Conservation (phyloP, 768 basidiomycete genomes). For the Paxillus rubicundulus region DNA sequence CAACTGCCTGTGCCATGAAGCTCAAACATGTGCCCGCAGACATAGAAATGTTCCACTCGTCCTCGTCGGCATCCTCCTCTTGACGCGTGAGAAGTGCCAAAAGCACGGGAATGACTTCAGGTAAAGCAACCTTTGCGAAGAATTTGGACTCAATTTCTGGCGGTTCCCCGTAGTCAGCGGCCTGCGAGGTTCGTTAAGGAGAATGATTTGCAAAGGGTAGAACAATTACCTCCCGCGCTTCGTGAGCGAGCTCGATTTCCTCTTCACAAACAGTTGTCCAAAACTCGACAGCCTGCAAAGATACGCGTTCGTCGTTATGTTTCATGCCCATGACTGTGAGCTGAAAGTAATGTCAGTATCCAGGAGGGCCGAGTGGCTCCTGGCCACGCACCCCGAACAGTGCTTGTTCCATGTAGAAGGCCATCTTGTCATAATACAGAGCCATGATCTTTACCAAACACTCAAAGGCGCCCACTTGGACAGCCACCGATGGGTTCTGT, state of each 20-base stretch:
- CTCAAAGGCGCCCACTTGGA: conserved; percentile 96
- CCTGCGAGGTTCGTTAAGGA: conserved; percentile 44
- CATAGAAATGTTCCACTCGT: conserved; percentile 99
- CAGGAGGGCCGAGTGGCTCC: conserved; percentile 3
- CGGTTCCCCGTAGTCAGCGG: conserved; percentile 83
- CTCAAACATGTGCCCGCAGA: conserved; percentile 90
- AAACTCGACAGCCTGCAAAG: conserved; percentile 96
- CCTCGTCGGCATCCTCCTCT: conserved; percentile 96
- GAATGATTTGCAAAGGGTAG: neutral
- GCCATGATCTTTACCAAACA: conserved; percentile 96
- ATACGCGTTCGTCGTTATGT: conserved; percentile 84
- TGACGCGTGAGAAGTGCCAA: conserved; percentile 86
- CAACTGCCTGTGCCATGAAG: conserved; percentile 85
- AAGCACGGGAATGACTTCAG: conserved; percentile 92
- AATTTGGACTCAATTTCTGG: conserved; percentile 84
- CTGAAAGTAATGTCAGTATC: conserved; percentile 40
- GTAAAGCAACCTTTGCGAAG: conserved; percentile 92
- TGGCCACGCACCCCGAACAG: conserved; percentile 80
- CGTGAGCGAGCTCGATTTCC: conserved; percentile 88
- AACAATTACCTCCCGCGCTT: conserved; percentile 78
- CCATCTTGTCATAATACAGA: conserved; percentile 99
- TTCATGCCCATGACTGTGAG: conserved; percentile 98
- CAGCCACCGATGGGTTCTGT: conserved; percentile 71
- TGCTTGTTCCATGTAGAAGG: conserved; percentile 98
- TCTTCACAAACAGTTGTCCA: conserved; percentile 99